Conservation (phyloP, 1,284 basidiomycete species). For the Mycocalia duriaeana region DNA sequence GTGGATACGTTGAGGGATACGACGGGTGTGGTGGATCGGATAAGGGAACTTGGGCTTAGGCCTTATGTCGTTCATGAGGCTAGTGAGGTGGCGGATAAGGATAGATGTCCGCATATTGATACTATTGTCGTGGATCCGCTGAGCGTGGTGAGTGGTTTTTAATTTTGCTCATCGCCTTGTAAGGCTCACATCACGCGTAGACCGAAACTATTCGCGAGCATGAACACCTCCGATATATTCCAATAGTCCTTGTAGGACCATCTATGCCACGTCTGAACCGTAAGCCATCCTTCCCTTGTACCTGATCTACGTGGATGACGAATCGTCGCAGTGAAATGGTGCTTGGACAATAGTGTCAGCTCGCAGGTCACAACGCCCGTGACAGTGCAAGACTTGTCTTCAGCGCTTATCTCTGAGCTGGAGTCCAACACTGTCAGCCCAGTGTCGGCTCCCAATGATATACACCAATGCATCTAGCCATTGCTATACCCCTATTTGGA, state of each 20-base stretch:
- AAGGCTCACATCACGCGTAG: too few relatives aligned
- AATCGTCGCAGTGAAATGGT: slow-evolving; percentile 78
- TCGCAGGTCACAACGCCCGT: slow-evolving; percentile 91
- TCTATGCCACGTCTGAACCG: slow-evolving; percentile 70
- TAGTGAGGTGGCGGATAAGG: slow-evolving; percentile 74
- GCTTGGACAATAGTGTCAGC: slow-evolving; percentile 85
- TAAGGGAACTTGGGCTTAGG: slow-evolving; percentile 80
- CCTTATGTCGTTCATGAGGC: slow-evolving; percentile 79
- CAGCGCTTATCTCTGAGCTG: slow-evolving; percentile 90
- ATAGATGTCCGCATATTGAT: slow-evolving; percentile 86
- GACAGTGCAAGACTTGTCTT: slow-evolving; percentile 83
- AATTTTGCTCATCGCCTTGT: slow-evolving; percentile 4
- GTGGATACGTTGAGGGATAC: slow-evolving; percentile 83
- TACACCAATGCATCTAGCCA: slow-evolving; percentile 24
- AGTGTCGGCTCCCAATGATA: slow-evolving; percentile 74
- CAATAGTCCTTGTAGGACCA: slow-evolving; percentile 90
- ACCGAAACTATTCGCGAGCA: slow-evolving; percentile 87
- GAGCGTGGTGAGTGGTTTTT: slow-evolving; percentile 57
- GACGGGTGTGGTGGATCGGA: slow-evolving; percentile 74
- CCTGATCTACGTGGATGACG: slow-evolving; percentile 6
- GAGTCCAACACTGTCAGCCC: slow-evolving; percentile 89
- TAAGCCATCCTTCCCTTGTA: slow-evolving; percentile 34
- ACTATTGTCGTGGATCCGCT: slow-evolving; percentile 94
- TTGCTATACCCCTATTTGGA: not conserved
- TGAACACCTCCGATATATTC: slow-evolving; percentile 95